Conservation (phyloP, 805 yeast species). For the Jamesozyma gamospora region DNA sequence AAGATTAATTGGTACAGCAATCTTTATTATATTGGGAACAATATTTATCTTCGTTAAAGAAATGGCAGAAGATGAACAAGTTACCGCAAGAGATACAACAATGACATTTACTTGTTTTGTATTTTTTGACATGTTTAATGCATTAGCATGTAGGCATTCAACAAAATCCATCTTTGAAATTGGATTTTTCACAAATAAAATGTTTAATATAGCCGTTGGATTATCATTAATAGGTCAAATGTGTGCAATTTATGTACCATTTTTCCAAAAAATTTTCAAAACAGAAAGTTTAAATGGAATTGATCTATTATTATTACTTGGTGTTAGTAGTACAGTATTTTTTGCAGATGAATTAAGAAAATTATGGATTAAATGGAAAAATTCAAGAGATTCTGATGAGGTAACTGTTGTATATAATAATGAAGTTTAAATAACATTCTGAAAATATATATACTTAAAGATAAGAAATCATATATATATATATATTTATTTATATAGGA, state of each 20-base stretch:
- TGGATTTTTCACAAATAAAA: constrained; percentile 66
- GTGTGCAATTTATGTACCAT: constrained; percentile 88
- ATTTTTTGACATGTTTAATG: constrained; percentile 92
- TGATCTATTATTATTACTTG: constrained; percentile 56
- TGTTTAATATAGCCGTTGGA: constrained; percentile 90
- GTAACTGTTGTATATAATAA: not conserved
- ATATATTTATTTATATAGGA: not conserved
- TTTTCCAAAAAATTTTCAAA: constrained; percentile 85
- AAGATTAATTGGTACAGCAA: constrained; percentile 68
- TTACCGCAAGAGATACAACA: constrained; percentile 93
- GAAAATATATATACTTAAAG: not conserved
- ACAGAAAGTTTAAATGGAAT: constrained; percentile 74
- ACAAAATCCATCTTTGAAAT: constrained; percentile 74
- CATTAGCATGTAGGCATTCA: constrained; percentile 83
- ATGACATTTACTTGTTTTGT: constrained; percentile 98
- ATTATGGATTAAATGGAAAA: constrained; percentile 24
- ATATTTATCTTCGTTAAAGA: constrained; percentile 76
- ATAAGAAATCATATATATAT: not conserved
- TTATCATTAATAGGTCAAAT: constrained; percentile 84
- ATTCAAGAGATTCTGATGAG: not conserved
- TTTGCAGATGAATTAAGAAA: constrained; percentile 79
- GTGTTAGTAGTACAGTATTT: constrained; percentile 71
- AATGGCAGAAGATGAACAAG: constrained; percentile 65
- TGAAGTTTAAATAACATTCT: not conserved
- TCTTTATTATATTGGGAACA: constrained; percentile 73